phyloP scores from a whole-genome alignment of 768 basidiomycete species.

The Tylopilus sp. region DNA sequence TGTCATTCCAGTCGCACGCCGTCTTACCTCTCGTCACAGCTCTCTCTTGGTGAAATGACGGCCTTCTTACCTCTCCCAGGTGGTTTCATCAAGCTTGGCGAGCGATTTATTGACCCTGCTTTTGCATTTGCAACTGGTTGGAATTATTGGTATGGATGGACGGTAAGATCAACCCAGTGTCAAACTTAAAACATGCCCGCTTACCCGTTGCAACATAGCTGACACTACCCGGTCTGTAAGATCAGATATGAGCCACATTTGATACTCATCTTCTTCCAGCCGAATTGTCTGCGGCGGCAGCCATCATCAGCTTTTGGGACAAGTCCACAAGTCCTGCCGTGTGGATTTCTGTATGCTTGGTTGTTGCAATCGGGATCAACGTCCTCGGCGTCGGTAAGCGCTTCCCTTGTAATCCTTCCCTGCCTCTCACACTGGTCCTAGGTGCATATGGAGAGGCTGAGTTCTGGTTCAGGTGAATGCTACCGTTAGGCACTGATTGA shows the following conservation, averaged over 20 bases:
- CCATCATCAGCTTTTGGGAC: slow-evolving; percentile 50
- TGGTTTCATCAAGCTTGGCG: slow-evolving; percentile 45
- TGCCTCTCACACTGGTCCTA: not conserved
- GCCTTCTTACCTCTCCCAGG: slow-evolving; percentile 44
- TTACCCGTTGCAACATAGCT: slow-evolving; percentile 11
- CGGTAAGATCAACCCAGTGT: slow-evolving; percentile 4
- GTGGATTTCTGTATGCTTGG: slow-evolving; percentile 52
- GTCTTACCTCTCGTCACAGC: slow-evolving; percentile 12
- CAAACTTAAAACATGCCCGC: slow-evolving; percentile 4
- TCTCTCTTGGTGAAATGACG: slow-evolving; percentile 44
- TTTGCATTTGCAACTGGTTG: slow-evolving; percentile 43
- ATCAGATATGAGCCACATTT: not conserved
- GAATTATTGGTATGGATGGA: slow-evolving; percentile 43
- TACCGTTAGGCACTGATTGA: too few species aligned
- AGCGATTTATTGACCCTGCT: slow-evolving; percentile 46
- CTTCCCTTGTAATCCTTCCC: too few species aligned
- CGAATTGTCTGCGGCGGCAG: slow-evolving; percentile 48
- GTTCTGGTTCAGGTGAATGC: slow-evolving; percentile 5
- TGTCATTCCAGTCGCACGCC: not conserved
- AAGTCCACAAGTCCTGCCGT: slow-evolving; percentile 38
- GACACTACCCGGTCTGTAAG: slow-evolving; percentile 24
- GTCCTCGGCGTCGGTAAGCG: slow-evolving; percentile 37
- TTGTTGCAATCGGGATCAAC: slow-evolving; percentile 49
- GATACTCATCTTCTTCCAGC: slow-evolving; percentile 26
- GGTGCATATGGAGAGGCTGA: slow-evolving; percentile 47